A percentile compares a stretch with the other conserved stretches of the same genome.
Conservation (phyloP, 768 basidiomycete genomes). For the Grammothele lineata region DNA sequence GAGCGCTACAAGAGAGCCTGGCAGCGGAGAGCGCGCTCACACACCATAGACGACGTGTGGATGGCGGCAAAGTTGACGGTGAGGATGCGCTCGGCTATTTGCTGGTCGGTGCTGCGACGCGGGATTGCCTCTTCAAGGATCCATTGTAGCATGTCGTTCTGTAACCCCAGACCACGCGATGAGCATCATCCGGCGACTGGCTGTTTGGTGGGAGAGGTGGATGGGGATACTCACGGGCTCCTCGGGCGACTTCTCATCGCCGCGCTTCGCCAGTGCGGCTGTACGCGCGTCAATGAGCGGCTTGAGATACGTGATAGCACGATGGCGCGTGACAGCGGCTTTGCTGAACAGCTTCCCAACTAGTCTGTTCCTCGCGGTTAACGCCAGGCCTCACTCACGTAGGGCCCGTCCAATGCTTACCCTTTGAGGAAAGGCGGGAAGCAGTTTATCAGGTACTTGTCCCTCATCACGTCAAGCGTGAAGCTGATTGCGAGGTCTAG, state of each 20-base stretch:
- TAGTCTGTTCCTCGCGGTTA: slow-evolving; percentile 10
- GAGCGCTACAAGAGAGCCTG: slow-evolving; percentile 1
- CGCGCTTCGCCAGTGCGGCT: slow-evolving; percentile 16
- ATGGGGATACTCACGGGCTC: slow-evolving; percentile 25
- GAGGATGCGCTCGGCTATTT: background rate
- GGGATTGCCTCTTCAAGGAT: background rate
- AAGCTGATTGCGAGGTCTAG: slow-evolving; percentile 26
- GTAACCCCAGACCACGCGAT: background rate
- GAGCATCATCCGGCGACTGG: slow-evolving; percentile 1
- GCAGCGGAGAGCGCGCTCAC: slow-evolving; percentile 24
- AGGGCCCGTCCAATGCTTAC: slow-evolving; percentile 20
- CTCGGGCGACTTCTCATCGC: slow-evolving; percentile 21
- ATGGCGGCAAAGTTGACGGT: background rate
- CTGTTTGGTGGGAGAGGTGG: too few species aligned
- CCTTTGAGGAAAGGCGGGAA: slow-evolving; percentile 31
- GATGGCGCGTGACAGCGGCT: background rate
- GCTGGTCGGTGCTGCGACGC: background rate
- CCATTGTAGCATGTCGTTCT: background rate
- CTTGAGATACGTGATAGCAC: slow-evolving; percentile 17
- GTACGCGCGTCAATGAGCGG: slow-evolving; percentile 28
- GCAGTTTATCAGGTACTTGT: slow-evolving; percentile 16
- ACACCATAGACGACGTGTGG: background rate
- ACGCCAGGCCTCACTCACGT: background rate
- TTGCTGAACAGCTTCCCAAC: slow-evolving; percentile 14
- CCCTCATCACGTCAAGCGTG: slow-evolving; percentile 26